Conservation (phyloP, 2,329 filamentous ascomycete species). For the Penicillium sp. region DNA sequence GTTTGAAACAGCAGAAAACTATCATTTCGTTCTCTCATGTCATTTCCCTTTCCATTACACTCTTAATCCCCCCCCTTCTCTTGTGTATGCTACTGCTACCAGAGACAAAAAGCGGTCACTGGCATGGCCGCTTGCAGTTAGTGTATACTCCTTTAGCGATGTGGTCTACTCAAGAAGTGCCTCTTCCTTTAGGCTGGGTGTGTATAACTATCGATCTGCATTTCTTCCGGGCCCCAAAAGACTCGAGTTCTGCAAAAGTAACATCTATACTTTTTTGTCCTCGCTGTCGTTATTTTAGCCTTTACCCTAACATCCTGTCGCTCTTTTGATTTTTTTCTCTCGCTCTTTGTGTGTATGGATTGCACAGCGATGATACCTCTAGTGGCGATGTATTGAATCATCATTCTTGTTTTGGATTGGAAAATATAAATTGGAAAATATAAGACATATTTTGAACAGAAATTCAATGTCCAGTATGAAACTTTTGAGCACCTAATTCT, state of each 20-base stretch:
- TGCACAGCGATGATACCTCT: constrained; percentile 18
- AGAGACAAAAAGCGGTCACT: constrained; percentile 15
- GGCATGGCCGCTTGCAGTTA: constrained; percentile 13
- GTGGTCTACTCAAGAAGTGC: not conserved
- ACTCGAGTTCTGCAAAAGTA: not conserved
- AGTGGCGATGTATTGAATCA: constrained; percentile 13
- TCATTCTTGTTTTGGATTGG: not conserved
- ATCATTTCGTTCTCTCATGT: constrained; percentile 13
- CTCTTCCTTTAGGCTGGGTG: constrained; percentile 10
- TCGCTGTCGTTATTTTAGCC: not conserved
- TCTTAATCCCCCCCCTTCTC: constrained; percentile 1
- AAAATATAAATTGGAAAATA: not conserved
- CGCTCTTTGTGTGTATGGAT: constrained; percentile 4
- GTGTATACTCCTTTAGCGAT: constrained; percentile 3
- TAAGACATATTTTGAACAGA: not conserved
- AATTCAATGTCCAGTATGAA: not conserved
- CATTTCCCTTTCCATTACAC: constrained; percentile 7
- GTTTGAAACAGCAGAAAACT: not conserved
- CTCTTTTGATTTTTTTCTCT: not conserved
- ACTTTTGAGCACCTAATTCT: not conserved
- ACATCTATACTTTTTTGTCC: not conserved
- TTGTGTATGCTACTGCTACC: not conserved
- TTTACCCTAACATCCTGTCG: not conserved
- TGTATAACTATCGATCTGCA: constrained; percentile 16
- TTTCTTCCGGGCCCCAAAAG: not conserved